Conservation (phyloP, 2,329 filamentous ascomycete genomes). For the Myriosclerotinia curreyana region DNA sequence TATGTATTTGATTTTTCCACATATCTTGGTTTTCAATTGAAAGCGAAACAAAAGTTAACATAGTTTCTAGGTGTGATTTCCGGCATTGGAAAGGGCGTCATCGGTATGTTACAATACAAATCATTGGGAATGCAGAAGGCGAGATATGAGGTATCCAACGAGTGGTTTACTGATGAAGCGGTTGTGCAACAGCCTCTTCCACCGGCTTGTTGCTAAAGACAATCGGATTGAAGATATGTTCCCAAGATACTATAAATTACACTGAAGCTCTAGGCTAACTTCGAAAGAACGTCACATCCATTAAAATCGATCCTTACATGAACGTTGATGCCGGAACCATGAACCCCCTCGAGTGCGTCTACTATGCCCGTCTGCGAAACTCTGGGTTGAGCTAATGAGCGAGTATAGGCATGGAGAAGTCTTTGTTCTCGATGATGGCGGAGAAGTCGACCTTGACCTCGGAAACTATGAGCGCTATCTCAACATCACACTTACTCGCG, state of each 20-base stretch:
- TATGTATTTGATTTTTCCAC: slow-evolving; percentile 37
- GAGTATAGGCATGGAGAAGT: slow-evolving; percentile 73
- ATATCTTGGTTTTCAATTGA: not conserved
- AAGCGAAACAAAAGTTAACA: slow-evolving; percentile 26
- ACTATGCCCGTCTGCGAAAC: slow-evolving; percentile 9
- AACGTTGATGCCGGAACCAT: slow-evolving; percentile 69
- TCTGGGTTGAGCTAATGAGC: slow-evolving; percentile 37
- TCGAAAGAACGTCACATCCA: slow-evolving; percentile 54
- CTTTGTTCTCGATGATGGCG: slow-evolving; percentile 82
- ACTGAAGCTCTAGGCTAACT: slow-evolving; percentile 36
- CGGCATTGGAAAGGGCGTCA: slow-evolving; percentile 62
- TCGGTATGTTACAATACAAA: slow-evolving; percentile 50
- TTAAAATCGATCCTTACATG: slow-evolving; percentile 72
- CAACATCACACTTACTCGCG: slow-evolving; percentile 72
- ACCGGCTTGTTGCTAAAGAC: slow-evolving; percentile 77
- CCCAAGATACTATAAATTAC: slow-evolving; percentile 20
- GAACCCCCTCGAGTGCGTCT: slow-evolving; percentile 57
- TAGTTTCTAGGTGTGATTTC: slow-evolving; percentile 47
- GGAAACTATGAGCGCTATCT: slow-evolving; percentile 81
- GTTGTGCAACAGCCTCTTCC: slow-evolving; percentile 54
- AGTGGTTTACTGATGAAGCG: slow-evolving; percentile 13
- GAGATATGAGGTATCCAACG: not conserved
- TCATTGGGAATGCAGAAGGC: not conserved
- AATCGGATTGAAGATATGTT: slow-evolving; percentile 70
- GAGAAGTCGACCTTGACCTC: slow-evolving; percentile 71